phyloP scores from a whole-genome alignment of 2,329 filamentous ascomycete genomes.

The Talaromyces sp. region DNA sequence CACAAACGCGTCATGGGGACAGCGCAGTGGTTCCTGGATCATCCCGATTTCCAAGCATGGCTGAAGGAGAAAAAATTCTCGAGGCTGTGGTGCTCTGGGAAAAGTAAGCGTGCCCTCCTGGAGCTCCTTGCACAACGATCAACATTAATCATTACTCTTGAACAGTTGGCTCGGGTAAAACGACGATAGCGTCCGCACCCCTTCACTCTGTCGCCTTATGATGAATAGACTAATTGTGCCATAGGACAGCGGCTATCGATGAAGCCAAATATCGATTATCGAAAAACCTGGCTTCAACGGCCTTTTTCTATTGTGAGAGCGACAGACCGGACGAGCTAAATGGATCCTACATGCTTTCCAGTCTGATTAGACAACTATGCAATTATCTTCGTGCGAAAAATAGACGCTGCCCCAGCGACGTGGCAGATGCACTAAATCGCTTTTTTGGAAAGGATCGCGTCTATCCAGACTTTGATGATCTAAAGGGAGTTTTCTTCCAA shows the following conservation, averaged over 20 bases:
- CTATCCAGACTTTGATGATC: neutral
- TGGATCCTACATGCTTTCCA: neutral
- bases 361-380: conserved; percentile 9
- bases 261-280: neutral
- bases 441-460: neutral
- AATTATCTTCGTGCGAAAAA: neutral
- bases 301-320: conserved; percentile 9
- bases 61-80: conserved; percentile 16
- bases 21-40: conserved; percentile 21
- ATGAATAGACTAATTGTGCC: neutral
- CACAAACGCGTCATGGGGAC: conserved; percentile 23
- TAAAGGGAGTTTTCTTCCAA: neutral
- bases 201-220: neutral
- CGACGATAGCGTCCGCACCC: conserved; percentile 4
- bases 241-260: neutral
- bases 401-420: neutral
- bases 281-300: neutral
- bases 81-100: conserved; percentile 23
- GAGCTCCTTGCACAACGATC: neutral
- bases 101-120: conserved; percentile 19
- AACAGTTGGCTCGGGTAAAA: conserved; percentile 15
- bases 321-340: neutral
- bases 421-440: neutral
- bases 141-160: neutral
- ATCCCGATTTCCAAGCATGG: conserved; percentile 21